Conservation (phyloP, 208 protist species). For the Trypanosoma avium region DNA sequence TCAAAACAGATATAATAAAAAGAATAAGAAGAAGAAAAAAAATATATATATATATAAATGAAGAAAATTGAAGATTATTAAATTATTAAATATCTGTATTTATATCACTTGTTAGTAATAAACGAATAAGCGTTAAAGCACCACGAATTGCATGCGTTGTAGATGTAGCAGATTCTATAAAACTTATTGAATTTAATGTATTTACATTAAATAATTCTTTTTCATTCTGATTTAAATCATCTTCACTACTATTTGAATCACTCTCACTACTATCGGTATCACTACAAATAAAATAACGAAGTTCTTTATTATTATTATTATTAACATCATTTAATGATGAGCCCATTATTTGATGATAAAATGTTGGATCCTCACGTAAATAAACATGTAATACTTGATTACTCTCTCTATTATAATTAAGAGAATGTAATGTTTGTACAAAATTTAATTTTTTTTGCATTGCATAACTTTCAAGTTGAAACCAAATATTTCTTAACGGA, state of each 20-base stretch:
- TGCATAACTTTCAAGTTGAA: constrained; percentile 34
- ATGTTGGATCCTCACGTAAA: constrained; percentile 19
- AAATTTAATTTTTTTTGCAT: constrained; percentile 2
- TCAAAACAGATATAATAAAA: too few relatives aligned
- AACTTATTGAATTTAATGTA: constrained; percentile 11
- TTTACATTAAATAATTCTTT: too few relatives aligned
- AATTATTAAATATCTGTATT: background rate
- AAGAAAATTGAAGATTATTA: background rate
- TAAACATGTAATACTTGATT: constrained; percentile 34
- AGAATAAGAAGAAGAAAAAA: too few relatives aligned
- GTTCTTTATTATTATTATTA: background rate
- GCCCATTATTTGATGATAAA: constrained; percentile 3
- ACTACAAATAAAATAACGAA: constrained; percentile 22
- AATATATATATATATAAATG: background rate
- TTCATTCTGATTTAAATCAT: background rate
- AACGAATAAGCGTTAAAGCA: constrained; percentile 20
- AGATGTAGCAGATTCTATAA: constrained; percentile 22
- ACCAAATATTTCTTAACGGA: constrained; percentile 27
- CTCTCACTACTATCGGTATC: constrained; percentile 26
- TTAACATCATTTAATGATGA: background rate
- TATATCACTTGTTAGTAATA: constrained; percentile 5
- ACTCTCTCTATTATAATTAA: background rate
- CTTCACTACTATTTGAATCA: background rate
- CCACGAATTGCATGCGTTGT: constrained; percentile 18
- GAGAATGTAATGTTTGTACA: background rate